Evolutionary conservation across 1,284 basidiomycete genomes (phyloP).

Genomic region (Microbotryum silenes-acaulis): DNA sequence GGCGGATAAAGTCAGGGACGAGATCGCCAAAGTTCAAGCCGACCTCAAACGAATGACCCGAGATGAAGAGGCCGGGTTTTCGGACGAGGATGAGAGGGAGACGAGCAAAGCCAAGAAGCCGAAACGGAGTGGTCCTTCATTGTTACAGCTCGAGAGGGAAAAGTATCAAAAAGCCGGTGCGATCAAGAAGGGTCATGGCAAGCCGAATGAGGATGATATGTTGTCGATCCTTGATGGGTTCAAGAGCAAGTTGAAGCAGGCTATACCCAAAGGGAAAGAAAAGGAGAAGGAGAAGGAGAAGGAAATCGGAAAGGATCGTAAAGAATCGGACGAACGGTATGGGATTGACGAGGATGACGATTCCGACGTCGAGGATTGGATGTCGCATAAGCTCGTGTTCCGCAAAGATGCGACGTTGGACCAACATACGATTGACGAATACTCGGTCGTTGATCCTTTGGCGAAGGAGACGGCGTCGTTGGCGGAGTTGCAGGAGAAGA

Average conservation of each 20-base stretch:
- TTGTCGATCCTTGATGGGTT: slow-evolving; percentile 27
- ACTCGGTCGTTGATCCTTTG: slow-evolving; percentile 27
- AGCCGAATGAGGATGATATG: slow-evolving; percentile 27
- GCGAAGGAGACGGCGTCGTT: slow-evolving; percentile 20
- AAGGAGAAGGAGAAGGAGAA: slow-evolving; percentile 12
- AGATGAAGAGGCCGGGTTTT: neutral
- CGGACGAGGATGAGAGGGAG: slow-evolving; percentile 13
- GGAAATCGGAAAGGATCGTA: slow-evolving; percentile 12
- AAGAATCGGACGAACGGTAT: slow-evolving; percentile 5
- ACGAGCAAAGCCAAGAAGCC: slow-evolving; percentile 11
- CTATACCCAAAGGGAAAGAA: slow-evolving; percentile 16
- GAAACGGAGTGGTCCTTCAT: slow-evolving; percentile 28
- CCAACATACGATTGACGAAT: slow-evolving; percentile 27
- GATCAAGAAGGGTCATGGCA: slow-evolving; percentile 19
- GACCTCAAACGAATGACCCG: slow-evolving; percentile 50
- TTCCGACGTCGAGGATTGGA: slow-evolving; percentile 25
- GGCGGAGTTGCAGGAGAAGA: slow-evolving; percentile 20
- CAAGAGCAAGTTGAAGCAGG: slow-evolving; percentile 26
- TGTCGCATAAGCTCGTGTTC: slow-evolving; percentile 33
- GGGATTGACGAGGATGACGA: slow-evolving; percentile 23
- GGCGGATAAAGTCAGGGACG: slow-evolving; percentile 60
- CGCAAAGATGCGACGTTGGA: slow-evolving; percentile 35
- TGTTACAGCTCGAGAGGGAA: slow-evolving; percentile 35
- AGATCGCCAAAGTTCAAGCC: slow-evolving; percentile 80
- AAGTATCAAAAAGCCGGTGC: slow-evolving; percentile 24